phyloP scores from a whole-genome alignment of 306 rosid species.

The Calophaca sinica region DNA sequence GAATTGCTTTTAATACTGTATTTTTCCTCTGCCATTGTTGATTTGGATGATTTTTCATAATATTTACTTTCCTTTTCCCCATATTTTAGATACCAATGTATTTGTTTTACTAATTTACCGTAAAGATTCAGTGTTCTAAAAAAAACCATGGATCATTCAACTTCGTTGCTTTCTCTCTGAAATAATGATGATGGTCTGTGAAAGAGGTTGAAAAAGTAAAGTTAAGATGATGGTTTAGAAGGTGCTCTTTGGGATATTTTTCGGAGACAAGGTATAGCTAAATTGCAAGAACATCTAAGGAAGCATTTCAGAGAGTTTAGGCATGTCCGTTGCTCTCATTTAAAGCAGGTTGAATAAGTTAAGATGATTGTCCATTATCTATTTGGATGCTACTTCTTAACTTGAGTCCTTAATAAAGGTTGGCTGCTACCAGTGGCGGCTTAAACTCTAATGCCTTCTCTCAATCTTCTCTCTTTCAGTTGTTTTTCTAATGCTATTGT shows the following conservation, averaged over 20 bases:
- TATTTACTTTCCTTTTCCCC: too few species aligned
- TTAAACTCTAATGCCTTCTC: too few species aligned
- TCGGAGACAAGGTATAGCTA: constrained; percentile 76
- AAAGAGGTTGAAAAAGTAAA: constrained; percentile 7
- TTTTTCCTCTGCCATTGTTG: too few species aligned
- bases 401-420: too few species aligned
- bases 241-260: constrained; percentile 90
- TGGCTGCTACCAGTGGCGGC: too few species aligned
- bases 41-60: too few species aligned
- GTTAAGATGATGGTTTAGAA: constrained; percentile 50
- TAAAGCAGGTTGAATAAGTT: constrained; percentile 61
- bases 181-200: constrained; percentile 20
- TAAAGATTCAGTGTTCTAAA: too few species aligned
- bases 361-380: neutral
- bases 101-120: too few species aligned
- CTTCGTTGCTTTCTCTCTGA: too few species aligned
- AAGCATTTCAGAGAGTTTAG: constrained; percentile 77
- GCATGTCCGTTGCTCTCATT: constrained; percentile 59
- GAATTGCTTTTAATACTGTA: too few species aligned
- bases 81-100: too few species aligned
- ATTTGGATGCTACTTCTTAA: constrained; percentile 14
- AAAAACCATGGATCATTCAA: too few species aligned
- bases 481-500: neutral
- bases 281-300: constrained; percentile 71
- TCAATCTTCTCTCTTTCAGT: neutral